phyloP scores from a whole-genome alignment of 2,329 filamentous ascomycete genomes.

The Cladosporium colombiae region DNA sequence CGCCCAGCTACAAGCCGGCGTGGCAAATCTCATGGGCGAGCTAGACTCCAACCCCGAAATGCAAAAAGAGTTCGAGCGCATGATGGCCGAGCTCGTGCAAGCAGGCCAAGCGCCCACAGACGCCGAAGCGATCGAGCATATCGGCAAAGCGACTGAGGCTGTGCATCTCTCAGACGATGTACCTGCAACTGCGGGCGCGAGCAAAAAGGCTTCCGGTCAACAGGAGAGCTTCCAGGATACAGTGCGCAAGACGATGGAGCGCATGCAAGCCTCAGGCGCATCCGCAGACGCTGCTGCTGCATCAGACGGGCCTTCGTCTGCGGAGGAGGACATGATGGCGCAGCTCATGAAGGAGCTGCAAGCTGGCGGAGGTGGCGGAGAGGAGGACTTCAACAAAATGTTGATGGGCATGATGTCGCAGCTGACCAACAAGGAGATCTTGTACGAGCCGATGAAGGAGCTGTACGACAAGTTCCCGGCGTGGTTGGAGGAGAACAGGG shows the following conservation, averaged over 20 bases:
- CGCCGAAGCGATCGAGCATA: slow-evolving; percentile 34
- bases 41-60: slow-evolving; percentile 65
- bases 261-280: slow-evolving; percentile 87
- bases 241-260: slow-evolving; percentile 90
- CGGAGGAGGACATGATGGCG: slow-evolving; percentile 79
- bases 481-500: slow-evolving; percentile 80
- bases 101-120: slow-evolving; percentile 46
- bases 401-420: slow-evolving; percentile 99
- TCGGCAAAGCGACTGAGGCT: slow-evolving; percentile 38
- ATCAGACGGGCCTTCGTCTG: slow-evolving; percentile 46
- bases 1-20: slow-evolving; percentile 71
- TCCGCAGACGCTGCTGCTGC: slow-evolving; percentile 78
- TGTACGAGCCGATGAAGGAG: slow-evolving; percentile 99
- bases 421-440: slow-evolving; percentile 94
- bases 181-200: not conserved
- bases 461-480: slow-evolving; percentile 86
- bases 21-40: slow-evolving; percentile 78
- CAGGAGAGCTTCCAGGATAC: slow-evolving; percentile 85
- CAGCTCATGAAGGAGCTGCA: slow-evolving; percentile 91
- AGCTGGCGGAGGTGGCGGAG: slow-evolving; percentile 55
- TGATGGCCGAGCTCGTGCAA: slow-evolving; percentile 53
- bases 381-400: slow-evolving; percentile 93
- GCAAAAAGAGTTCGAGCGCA: slow-evolving; percentile 70
- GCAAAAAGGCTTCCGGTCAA: slow-evolving; percentile 22
- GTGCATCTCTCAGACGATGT: slow-evolving; percentile 11